Evolutionary conservation across 306 rosid species (phyloP).

Genomic region (Glycine soja): DNA sequence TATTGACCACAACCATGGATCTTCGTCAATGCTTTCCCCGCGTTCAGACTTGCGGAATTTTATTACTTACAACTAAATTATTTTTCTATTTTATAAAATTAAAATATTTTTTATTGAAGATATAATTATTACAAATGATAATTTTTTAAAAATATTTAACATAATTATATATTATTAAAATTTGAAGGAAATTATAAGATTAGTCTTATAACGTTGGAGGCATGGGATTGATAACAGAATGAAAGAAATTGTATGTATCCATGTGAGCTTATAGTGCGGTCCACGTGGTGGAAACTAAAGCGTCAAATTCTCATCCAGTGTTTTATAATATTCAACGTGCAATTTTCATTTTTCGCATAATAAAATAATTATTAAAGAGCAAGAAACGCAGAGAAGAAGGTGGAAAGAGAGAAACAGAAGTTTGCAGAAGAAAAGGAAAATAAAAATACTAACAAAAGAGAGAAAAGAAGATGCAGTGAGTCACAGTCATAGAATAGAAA

Average conservation of each 20-base stretch:
- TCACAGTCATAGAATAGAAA: conserved; percentile 34
- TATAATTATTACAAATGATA: no score
- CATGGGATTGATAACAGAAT: neutral
- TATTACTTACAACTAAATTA: neutral
- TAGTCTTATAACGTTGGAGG: no score
- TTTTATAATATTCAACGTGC: conserved; percentile 17
- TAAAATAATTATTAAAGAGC: neutral
- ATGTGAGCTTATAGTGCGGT: conserved; percentile 42
- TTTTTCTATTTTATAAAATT: no score
- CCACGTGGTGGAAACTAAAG: conserved; percentile 50
- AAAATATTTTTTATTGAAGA: no score
- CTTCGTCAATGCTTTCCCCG: conserved; percentile 16
- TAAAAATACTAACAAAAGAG: neutral
- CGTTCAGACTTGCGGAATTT: conserved; percentile 5
- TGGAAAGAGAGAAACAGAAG: neutral
- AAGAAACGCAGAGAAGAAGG: neutral
- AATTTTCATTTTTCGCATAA: neutral
- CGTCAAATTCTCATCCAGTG: conserved; percentile 16
- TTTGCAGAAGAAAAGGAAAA: conserved; percentile 13
- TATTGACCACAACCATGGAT: conserved; percentile 10
- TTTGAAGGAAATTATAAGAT: no score
- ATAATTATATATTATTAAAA: no score
- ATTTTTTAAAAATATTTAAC: no score
- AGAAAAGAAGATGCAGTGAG: neutral
- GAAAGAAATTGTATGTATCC: neutral